Conservation (phyloP, 1,284 basidiomycete species). For the Ceratobasidium sp. region DNA sequence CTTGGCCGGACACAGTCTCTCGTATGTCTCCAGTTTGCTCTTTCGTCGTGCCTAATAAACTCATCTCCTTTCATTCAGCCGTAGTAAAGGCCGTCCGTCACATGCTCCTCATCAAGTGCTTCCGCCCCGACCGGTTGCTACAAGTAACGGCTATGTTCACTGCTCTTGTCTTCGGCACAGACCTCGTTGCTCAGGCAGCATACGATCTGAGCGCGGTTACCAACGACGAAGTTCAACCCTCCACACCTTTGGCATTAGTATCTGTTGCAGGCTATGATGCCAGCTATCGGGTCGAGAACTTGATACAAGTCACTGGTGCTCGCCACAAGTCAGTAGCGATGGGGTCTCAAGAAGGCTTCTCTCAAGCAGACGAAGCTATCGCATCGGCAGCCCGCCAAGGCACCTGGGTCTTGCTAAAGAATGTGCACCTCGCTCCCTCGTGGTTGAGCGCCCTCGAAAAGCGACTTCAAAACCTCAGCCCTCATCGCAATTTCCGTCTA, state of each 20-base stretch:
- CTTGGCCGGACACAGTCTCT: conserved; percentile 75
- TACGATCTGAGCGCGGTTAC: conserved; percentile 85
- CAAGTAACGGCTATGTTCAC: conserved; percentile 85
- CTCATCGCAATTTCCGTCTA: conserved; percentile 89
- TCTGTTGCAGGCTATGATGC: conserved; percentile 98
- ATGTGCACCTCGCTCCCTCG: conserved; percentile 92
- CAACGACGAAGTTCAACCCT: conserved; percentile 78
- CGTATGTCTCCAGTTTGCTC: conserved; percentile 64
- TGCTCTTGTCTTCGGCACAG: conserved; percentile 78
- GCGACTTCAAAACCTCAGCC: conserved; percentile 91
- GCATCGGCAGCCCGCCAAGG: conserved; percentile 90
- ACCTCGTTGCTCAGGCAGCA: conserved; percentile 76
- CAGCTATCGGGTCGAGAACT: conserved; percentile 92
- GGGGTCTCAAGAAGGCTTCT: conserved; percentile 98
- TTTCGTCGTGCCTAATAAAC: conserved; percentile 48
- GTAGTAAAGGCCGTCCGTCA: conserved; percentile 79
- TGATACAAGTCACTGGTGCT: conserved; percentile 80
- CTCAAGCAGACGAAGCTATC: conserved; percentile 93
- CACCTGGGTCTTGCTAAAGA: conserved; percentile 95
- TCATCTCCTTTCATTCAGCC: conserved; percentile 61
- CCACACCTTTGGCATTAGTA: conserved; percentile 88
- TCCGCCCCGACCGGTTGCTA: conserved; percentile 89
- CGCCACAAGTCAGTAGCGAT: conserved; percentile 92
- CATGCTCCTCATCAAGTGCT: conserved; percentile 86
- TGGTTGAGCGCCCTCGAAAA: conserved; percentile 97